A percentile compares a stretch with the other conserved stretches of the same genome.
Conservation (phyloP, 306 rosid genomes). For the Cucurbita maxima region DNA sequence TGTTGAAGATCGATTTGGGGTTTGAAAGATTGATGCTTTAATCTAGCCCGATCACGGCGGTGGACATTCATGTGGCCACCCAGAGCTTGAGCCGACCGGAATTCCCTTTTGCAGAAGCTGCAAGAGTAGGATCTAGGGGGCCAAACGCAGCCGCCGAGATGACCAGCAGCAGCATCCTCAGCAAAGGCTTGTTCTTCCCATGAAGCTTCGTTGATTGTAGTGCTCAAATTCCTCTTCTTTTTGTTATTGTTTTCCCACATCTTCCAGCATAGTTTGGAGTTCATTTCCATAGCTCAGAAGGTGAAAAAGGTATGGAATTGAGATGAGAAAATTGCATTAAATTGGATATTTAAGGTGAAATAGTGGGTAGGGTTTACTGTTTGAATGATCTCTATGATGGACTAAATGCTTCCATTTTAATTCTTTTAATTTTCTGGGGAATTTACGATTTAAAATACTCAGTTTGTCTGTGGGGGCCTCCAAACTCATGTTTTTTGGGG, state of each 20-base stretch:
- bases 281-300: slow-evolving; percentile 20
- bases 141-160: slow-evolving; percentile 83
- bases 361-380: slow-evolving; percentile 43
- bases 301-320: slow-evolving; percentile 9
- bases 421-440: neutral
- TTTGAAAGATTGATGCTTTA: slow-evolving; percentile 28
- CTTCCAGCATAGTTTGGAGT: slow-evolving; percentile 48
- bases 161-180: slow-evolving; percentile 56
- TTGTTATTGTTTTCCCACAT: slow-evolving; percentile 37
- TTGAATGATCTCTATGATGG: neutral
- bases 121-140: slow-evolving; percentile 92
- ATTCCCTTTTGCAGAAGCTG: slow-evolving; percentile 82
- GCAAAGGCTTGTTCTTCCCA: slow-evolving; percentile 99
- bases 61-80: slow-evolving; percentile 99
- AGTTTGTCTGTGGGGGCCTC: slow-evolving; percentile 5
- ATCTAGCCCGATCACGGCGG: slow-evolving; percentile 76
- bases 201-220: slow-evolving; percentile 19
- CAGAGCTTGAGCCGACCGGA: slow-evolving; percentile 84
- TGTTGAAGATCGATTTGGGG: slow-evolving; percentile 23
- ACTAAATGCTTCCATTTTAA: neutral
- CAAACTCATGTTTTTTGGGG: slow-evolving; percentile 15
- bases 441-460: neutral
- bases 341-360: neutral
- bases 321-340: neutral
- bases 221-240: slow-evolving; percentile 22